These are phyloP conservation scores for Ophiostoma tasmaniense DNA, from an alignment of 2,329 filamentous ascomycete species.

Conservation along the genomic window DNA sequence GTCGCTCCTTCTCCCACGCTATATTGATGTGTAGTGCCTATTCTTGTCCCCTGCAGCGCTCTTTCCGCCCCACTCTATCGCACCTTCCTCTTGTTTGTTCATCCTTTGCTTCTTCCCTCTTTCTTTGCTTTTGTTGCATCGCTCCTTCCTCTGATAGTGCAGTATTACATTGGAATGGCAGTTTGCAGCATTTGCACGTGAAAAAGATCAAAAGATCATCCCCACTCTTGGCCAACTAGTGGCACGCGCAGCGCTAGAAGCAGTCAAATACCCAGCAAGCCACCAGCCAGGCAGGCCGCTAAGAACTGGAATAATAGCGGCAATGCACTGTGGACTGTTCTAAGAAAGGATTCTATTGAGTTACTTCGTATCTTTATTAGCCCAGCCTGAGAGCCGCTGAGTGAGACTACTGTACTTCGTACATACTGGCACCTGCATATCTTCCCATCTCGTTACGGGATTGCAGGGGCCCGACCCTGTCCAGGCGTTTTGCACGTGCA, in stretches of 20 bases:
- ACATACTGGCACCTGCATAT: neutral
- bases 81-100: neutral
- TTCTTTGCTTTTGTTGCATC: neutral
- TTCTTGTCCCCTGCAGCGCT: neutral
- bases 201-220: neutral
- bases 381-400: neutral
- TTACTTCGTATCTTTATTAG: neutral
- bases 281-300: neutral
- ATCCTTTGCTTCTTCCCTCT: neutral
- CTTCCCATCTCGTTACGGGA: neutral
- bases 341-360: neutral
- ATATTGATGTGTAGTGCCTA: neutral
- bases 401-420: neutral
- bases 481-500: constrained; percentile 14
- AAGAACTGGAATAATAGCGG: neutral
- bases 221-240: constrained; percentile 2
- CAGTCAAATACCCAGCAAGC: neutral
- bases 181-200: neutral
- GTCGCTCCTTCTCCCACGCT: neutral
- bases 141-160: neutral
- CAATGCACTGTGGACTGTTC: neutral
- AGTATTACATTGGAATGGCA: too few species aligned
- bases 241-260: neutral
- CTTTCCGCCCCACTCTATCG: neutral
- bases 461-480: constrained; percentile 3